Base-by-base conservation (phyloP, 208 protist genomes). In the Paratrypanosoma confusum region DNA sequence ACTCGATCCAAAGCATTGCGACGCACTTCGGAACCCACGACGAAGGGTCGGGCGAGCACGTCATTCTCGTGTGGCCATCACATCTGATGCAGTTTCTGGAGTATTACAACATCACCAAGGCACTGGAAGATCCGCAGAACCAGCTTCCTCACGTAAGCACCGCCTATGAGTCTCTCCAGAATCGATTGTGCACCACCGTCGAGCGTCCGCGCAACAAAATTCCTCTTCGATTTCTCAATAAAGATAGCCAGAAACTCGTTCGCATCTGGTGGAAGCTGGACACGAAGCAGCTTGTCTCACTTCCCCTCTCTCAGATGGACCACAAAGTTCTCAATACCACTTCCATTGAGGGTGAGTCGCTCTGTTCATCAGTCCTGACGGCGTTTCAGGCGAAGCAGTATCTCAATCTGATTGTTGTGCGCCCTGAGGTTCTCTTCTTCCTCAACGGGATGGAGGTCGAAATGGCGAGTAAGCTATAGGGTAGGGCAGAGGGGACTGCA, bases 71-170 rank as follows among this genome's bases (percentile, higher is more conserved):
- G 13, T 94, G 86, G 82, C 86, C 86, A 7, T 61, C 67, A 21
- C 73, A 85, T 37, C 39, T 88, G 22, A 66, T 94, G 67, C 86
- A 94, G 50, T 94, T 91, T 47, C 52, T 91, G 39, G 81, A 94
- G 57, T 88, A 86, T 60, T 73, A 81, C 62, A 87, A 88, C 52
- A 77, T 73, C 28, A 68, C 54, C 8, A 63, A 75, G 22, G 71
- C 74, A 6, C 45, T 90, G 24, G 65, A 87, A 39, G 71, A 84
- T 53, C 68, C 67, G 14, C 58, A 79, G 26, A 81, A 83, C 27
- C 54, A 73, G 28, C 27, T 69, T 32, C 10, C 50, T 31, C 60
- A 81, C 28, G 50, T 84, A 33, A 54, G 50, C 37, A 57, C 63
- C 17, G 78, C 78, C 22, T 90, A 88, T 56, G 54, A 62, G 21